phyloP scores from a whole-genome alignment of 805 yeast species.

The Candida suzukii region DNA sequence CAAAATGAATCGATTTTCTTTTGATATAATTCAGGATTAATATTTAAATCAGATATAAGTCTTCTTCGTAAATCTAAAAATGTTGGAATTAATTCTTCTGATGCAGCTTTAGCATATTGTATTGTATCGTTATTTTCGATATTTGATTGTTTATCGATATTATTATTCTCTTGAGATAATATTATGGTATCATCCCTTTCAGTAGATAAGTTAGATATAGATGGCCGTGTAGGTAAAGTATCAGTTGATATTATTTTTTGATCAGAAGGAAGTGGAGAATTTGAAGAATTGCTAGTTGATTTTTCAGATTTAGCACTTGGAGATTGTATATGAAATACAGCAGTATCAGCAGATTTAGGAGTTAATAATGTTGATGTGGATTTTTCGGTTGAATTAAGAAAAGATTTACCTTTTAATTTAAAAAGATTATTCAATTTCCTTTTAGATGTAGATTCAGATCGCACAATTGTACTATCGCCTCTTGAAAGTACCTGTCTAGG shows the following conservation, averaged over 20 bases:
- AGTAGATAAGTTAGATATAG: no score
- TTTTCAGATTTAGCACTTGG: neutral
- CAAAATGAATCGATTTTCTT: constrained; percentile 4
- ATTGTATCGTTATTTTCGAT: no score
- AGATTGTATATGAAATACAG: neutral
- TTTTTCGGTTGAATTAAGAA: neutral
- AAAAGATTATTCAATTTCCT: neutral
- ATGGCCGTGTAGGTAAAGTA: no score
- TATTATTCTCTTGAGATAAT: no score
- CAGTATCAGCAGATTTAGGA: neutral
- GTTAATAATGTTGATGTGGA: no score
- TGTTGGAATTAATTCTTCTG: neutral
- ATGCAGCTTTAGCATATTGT: neutral
- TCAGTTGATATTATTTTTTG: no score
- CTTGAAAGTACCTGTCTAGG: no score
- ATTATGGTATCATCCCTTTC: no score
- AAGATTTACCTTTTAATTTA: neutral
- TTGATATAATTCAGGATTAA: constrained; percentile 25
- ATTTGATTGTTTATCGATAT: no score
- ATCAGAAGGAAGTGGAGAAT: neutral
- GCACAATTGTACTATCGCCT: neutral
- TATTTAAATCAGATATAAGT: constrained; percentile 34
- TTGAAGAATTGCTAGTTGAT: neutral
- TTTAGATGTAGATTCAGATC: neutral
- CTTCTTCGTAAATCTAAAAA: constrained; percentile 25